These are phyloP conservation scores for Populus hybrid DNA, from an alignment of 441 rosid genomes.

Conservation along the genomic window DNA sequence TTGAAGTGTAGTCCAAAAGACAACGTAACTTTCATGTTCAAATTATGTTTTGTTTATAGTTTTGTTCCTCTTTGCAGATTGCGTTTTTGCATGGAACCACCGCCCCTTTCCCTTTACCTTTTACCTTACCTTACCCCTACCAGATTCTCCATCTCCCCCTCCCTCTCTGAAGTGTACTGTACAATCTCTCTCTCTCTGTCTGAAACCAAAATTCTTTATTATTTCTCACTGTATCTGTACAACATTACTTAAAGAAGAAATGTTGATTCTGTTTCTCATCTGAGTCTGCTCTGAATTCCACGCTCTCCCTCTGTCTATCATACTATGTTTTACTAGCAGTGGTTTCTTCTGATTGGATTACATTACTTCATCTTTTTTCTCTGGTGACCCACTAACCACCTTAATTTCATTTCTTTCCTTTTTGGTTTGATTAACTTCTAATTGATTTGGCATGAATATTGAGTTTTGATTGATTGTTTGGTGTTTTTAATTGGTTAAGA, in stretches of 20 bases:
- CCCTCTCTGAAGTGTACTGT: not conserved
- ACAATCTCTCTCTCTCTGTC: not conserved
- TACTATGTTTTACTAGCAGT: not conserved
- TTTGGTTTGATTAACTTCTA: not conserved
- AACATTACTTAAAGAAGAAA: not conserved
- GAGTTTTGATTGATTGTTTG: constrained; percentile 6
- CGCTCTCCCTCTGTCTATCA: not conserved
- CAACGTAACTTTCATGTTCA: too few relatives aligned
- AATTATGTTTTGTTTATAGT: not conserved
- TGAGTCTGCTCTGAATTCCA: constrained; percentile 17
- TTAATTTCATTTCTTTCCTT: not conserved
- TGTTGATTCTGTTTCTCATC: constrained; percentile 3
- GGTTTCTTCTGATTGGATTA: not conserved
- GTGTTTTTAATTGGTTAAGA: constrained; percentile 2
- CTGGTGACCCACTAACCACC: not conserved
- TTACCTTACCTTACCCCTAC: not conserved
- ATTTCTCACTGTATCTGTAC: constrained; percentile 3
- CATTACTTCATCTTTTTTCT: not conserved
- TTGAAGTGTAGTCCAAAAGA: too few relatives aligned
- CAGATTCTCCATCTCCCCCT: not conserved
- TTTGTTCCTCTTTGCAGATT: not conserved
- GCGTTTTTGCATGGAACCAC: constrained; percentile 27
- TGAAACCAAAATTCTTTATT: not conserved
- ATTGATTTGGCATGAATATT: not conserved
- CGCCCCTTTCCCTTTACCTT: not conserved